Conservation (phyloP, 768 basidiomycete species). For the Boletus reticulatus region DNA sequence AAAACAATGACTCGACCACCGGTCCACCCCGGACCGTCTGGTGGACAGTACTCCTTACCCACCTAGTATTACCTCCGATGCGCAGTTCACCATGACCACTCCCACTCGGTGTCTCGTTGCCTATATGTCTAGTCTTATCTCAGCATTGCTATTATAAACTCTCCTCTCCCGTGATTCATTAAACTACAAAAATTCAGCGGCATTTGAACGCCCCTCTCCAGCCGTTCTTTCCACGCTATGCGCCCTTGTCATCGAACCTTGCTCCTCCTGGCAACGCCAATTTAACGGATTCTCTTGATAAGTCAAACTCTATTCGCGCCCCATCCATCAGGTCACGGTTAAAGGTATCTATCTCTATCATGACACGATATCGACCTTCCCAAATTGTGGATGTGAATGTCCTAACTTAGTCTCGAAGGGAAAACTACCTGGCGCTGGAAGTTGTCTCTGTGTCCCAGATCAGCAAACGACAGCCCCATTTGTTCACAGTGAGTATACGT, state of each 20-base stretch:
- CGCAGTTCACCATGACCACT: slow-evolving; percentile 9
- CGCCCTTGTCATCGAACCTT: slow-evolving; percentile 11
- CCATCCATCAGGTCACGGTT: slow-evolving; percentile 15
- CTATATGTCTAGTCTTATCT: slow-evolving; percentile 24
- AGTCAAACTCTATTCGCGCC: slow-evolving; percentile 24
- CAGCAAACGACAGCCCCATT: slow-evolving; percentile 9
- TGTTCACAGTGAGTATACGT: slow-evolving; percentile 38
- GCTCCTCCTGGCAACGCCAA: slow-evolving; percentile 30
- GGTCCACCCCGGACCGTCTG: background rate
- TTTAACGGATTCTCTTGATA: slow-evolving; percentile 20
- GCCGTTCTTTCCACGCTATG: slow-evolving; percentile 17
- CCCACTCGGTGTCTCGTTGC: slow-evolving; percentile 9
- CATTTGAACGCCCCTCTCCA: slow-evolving; percentile 23
- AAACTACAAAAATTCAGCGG: slow-evolving; percentile 15
- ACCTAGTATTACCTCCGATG: slow-evolving; percentile 14
- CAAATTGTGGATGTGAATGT: slow-evolving; percentile 28
- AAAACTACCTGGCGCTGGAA: slow-evolving; percentile 66
- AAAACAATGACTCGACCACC: background rate
- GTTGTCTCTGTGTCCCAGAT: slow-evolving; percentile 48
- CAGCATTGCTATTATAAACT: slow-evolving; percentile 29
- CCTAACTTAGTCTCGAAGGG: slow-evolving; percentile 46
- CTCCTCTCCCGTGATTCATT: slow-evolving; percentile 19
- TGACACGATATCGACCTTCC: slow-evolving; percentile 27
- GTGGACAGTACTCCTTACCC: slow-evolving; percentile 7
- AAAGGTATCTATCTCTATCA: slow-evolving; percentile 7